Base-by-base conservation (phyloP, 2,329 filamentous ascomycete species). In the Arthroderma sp. region DNA sequence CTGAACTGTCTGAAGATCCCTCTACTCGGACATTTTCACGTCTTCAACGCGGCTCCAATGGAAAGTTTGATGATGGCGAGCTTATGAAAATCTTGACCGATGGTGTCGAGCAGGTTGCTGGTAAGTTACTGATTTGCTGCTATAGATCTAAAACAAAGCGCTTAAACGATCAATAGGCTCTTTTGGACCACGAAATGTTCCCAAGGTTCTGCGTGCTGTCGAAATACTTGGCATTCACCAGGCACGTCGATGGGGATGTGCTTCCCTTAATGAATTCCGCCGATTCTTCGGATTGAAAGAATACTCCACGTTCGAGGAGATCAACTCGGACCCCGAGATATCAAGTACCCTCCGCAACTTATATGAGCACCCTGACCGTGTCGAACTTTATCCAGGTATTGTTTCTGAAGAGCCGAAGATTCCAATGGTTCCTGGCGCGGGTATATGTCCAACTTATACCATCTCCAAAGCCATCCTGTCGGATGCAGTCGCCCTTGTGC, bases 191-290 rank as follows among this genome's bases (percentile, higher is more conserved):
- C 77, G 77, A 7, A 83, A 84, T 48, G 80, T 89, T 0, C 85
- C 85, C 0, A 69, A 75, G 6, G 74, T 80, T 11, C 77, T 91
- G 73, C 77, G 78, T 49, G 75, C 79, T 1, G 74, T 91, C 27
- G 85, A 91, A 61, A 82, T 88, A 36, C 66, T 89, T 3, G 85
- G 84, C 30, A 89, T 91, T 43, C 70, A 84, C 36, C 83, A 86
- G 49, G 80, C 81, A 4, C 72, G 85, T 29, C 74, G 76, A 49
- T 91, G 85, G 85, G 47, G 45, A 36, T 46, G 45, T n/a, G 47
- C 37, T 10, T 63, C 62, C 9, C 49, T 66, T 44, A 66, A 66
- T 43, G 78, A 81, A 55, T 79, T 81, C 61, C 68, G 79, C 5
- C 67, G 73, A 46, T 79, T 80, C 57, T 80, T 81, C 53, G 71